These are phyloP conservation scores for Hyaloperonospora brassicae DNA, from an alignment of 352 stramenopile genomes.

Conservation along the genomic window DNA sequence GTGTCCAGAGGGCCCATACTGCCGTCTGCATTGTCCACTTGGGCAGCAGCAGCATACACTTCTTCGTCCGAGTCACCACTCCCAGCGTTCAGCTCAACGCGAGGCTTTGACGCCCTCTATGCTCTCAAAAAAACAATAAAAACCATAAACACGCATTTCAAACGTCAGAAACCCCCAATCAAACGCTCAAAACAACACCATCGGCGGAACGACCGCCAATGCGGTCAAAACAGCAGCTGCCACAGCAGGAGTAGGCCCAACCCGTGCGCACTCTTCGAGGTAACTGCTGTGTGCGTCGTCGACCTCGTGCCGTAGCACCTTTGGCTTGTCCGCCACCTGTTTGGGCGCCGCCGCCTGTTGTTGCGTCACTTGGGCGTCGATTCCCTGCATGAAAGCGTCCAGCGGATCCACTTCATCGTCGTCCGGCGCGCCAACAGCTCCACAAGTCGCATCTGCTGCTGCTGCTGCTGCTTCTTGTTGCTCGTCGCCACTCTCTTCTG, in stretches of 20 bases:
- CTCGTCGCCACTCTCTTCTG: slow-evolving; percentile 40
- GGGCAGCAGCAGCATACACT: slow-evolving; percentile 59
- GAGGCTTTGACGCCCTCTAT: not conserved
- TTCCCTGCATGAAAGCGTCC: slow-evolving; percentile 81
- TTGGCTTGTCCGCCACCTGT: slow-evolving; percentile 30
- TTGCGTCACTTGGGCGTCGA: slow-evolving; percentile 61
- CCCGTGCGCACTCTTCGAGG: slow-evolving; percentile 25
- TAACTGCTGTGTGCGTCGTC: slow-evolving; percentile 28
- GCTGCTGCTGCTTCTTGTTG: not conserved
- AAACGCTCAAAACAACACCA: not conserved
- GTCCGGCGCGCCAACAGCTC: not conserved
- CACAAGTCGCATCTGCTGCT: not conserved
- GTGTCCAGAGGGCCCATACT: slow-evolving; percentile 26
- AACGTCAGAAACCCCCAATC: too few species aligned
- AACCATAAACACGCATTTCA: too few species aligned
- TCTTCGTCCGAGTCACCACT: slow-evolving; percentile 59
- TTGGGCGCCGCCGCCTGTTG: slow-evolving; percentile 21
- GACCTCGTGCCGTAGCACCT: slow-evolving; percentile 31
- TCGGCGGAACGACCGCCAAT: too few species aligned
- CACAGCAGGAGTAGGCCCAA: slow-evolving; percentile 6
- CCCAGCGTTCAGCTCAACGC: not conserved
- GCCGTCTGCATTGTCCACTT: slow-evolving; percentile 26
- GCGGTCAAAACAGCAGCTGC: not conserved
- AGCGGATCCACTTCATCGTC: slow-evolving; percentile 72
- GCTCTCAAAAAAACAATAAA: not conserved